Conservation (phyloP, 2,329 filamentous ascomycete genomes). For the Pseudopyricularia cyperi region DNA sequence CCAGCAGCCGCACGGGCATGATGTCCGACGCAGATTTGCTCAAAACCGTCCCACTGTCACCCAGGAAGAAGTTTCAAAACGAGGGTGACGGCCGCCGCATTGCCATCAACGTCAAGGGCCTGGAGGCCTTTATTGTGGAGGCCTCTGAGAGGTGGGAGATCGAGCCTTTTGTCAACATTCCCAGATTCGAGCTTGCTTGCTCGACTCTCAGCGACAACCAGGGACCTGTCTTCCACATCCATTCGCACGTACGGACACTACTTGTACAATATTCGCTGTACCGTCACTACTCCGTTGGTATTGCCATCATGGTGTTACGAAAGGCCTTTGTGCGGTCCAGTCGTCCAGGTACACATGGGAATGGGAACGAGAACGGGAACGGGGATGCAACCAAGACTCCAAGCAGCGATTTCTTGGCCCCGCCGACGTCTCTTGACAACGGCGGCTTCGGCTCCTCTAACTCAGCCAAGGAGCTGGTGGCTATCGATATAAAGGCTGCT, state of each 20-base stretch:
- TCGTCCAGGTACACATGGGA: slow-evolving; percentile 13
- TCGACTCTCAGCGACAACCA: slow-evolving; percentile 77
- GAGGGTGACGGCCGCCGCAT: slow-evolving; percentile 67
- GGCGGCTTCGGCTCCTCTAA: background rate
- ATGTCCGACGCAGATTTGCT: slow-evolving; percentile 56
- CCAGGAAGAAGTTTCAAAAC: slow-evolving; percentile 42
- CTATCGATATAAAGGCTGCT: slow-evolving; percentile 68
- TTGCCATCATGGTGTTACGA: slow-evolving; percentile 64
- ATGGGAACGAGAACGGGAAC: slow-evolving; percentile 6
- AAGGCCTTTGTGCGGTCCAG: slow-evolving; percentile 49
- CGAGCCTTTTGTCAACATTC: slow-evolving; percentile 76
- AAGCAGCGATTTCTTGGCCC: slow-evolving; percentile 14
- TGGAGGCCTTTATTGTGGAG: slow-evolving; percentile 88
- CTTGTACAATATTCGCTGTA: slow-evolving; percentile 85
- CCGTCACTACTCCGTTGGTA: slow-evolving; percentile 77
- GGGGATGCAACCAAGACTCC: slow-evolving; percentile 9
- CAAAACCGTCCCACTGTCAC: slow-evolving; percentile 33
- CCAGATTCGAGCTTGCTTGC: slow-evolving; percentile 75
- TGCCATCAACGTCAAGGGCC: slow-evolving; percentile 64
- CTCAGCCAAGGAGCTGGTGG: slow-evolving; percentile 52
- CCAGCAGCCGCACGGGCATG: slow-evolving; percentile 54
- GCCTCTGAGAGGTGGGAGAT: slow-evolving; percentile 70
- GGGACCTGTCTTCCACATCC: slow-evolving; percentile 77
- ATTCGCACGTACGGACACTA: slow-evolving; percentile 66
- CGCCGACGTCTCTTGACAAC: background rate